These are phyloP conservation scores for Bassia scoparia DNA, from an alignment of 148 eudicot species.

Conservation along the genomic window DNA sequence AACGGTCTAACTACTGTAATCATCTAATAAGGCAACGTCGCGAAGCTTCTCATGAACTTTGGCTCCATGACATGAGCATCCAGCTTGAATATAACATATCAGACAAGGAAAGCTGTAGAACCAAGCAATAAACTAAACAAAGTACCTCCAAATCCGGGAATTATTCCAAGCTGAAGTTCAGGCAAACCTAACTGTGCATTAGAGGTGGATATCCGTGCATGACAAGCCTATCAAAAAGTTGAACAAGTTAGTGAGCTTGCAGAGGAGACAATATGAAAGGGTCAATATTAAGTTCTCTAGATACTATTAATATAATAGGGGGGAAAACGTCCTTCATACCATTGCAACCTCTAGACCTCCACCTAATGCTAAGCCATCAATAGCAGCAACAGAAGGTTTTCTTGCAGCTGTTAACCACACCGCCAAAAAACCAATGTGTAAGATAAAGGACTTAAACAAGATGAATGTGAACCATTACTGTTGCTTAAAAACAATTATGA, in stretches of 20 bases:
- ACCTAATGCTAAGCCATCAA: constrained; percentile 93
- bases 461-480: neutral
- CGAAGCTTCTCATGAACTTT: too few species aligned
- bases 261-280: neutral
- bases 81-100: too few species aligned
- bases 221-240: constrained; percentile 56
- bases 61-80: too few species aligned
- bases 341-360: constrained; percentile 97
- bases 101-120: neutral
- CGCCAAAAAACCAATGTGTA: neutral
- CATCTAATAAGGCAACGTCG: too few species aligned
- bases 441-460: neutral
- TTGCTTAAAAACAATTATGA: neutral
- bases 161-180: constrained; percentile 88
- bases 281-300: neutral
- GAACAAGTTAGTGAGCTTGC: constrained; percentile 3
- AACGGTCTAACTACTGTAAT: too few species aligned
- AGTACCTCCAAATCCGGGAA: constrained; percentile 98
- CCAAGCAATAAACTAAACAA: neutral
- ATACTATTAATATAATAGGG: neutral
- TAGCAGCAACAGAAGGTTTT: constrained; percentile 93
- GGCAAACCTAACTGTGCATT: constrained; percentile 92
- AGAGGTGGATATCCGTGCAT: constrained; percentile 89
- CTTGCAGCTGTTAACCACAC: constrained; percentile 49
- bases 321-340: constrained; percentile 44